Evolutionary conservation across 2,329 filamentous ascomycete species (phyloP).

Genomic region (Epichloe aotearoae): DNA sequence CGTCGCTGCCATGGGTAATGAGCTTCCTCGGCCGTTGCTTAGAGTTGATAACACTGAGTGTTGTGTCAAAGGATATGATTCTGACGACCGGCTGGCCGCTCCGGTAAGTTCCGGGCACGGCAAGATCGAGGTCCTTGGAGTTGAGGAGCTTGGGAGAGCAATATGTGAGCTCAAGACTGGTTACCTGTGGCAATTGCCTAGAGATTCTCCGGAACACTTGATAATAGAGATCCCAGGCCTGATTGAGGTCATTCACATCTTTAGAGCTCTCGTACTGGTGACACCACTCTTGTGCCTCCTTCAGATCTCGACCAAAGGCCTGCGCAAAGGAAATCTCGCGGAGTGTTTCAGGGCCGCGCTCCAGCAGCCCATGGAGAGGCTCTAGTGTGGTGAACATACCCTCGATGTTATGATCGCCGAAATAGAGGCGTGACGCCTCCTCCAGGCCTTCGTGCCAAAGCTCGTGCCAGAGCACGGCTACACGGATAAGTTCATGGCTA

Average conservation of each 20-base stretch:
- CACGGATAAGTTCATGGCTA: conserved; percentile 90
- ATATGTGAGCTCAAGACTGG: conserved; percentile 85
- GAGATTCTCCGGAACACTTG: conserved; percentile 95
- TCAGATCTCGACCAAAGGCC: conserved; percentile 88
- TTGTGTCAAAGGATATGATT: conserved; percentile 81
- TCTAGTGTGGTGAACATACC: conserved; percentile 91
- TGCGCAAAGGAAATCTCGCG: conserved; percentile 96
- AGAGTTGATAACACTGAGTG: conserved; percentile 84
- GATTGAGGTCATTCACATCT: conserved; percentile 88
- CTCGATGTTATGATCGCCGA: conserved; percentile 92
- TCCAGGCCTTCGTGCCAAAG: conserved; percentile 97
- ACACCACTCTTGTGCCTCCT: conserved; percentile 93
- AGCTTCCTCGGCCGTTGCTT: conserved; percentile 93
- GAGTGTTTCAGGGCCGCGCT: conserved; percentile 81
- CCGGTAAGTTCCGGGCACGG: conserved; percentile 89
- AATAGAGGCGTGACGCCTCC: conserved; percentile 91
- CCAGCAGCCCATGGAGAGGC: conserved; percentile 82
- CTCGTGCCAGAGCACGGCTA: conserved; percentile 96
- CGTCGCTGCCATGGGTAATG: conserved; percentile 78
- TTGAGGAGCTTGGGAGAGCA: conserved; percentile 88
- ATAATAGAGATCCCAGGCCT: conserved; percentile 98
- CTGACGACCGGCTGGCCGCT: conserved; percentile 65
- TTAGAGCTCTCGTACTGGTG: conserved; percentile 78
- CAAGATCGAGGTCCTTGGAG: conserved; percentile 75
- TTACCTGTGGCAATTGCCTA: conserved; percentile 83